These are phyloP conservation scores for Coelastrella sp. DNA, from an alignment of 139 green algal species.

Conservation along the genomic window DNA sequence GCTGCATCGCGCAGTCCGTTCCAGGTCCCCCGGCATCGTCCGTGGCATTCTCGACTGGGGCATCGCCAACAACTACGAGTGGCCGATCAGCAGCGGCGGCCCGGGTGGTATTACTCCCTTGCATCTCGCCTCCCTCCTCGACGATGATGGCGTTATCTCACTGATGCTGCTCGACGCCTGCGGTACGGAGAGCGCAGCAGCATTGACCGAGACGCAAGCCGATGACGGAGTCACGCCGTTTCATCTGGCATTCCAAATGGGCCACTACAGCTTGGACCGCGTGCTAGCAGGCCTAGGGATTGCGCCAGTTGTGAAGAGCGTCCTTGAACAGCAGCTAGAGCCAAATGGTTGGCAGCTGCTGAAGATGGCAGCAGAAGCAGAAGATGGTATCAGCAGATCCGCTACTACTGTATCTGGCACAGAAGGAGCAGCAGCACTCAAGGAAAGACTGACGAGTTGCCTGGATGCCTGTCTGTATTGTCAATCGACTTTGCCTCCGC, in stretches of 20 bases:
- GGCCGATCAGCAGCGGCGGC: slow-evolving; percentile 50
- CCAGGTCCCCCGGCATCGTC: slow-evolving; percentile 48
- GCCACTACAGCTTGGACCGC: slow-evolving; percentile 59
- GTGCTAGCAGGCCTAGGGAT: slow-evolving; percentile 48
- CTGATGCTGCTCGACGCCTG: slow-evolving; percentile 60
- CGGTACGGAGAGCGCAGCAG: not conserved
- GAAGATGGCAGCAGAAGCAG: slow-evolving; percentile 9
- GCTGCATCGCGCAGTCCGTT: slow-evolving; percentile 45
- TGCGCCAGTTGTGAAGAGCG: not conserved
- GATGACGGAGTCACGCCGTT: slow-evolving; percentile 70
- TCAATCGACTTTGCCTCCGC: slow-evolving; percentile 63
- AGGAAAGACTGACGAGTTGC: slow-evolving; percentile 23
- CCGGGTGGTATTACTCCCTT: slow-evolving; percentile 64
- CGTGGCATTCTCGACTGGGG: slow-evolving; percentile 60
- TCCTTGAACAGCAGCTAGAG: slow-evolving; percentile 33
- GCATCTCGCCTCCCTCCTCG: slow-evolving; percentile 65
- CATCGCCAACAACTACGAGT: slow-evolving; percentile 46
- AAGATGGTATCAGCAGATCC: not conserved
- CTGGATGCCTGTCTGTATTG: slow-evolving; percentile 65
- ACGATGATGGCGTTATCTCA: slow-evolving; percentile 57
- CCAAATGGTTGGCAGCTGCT: slow-evolving; percentile 41
- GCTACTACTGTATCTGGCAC: not conserved
- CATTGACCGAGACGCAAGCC: slow-evolving; percentile 53
- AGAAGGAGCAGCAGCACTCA: not conserved
- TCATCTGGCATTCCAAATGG: slow-evolving; percentile 73